Conservation (phyloP, 805 yeast species). For the Hyphopichia homilentoma region DNA sequence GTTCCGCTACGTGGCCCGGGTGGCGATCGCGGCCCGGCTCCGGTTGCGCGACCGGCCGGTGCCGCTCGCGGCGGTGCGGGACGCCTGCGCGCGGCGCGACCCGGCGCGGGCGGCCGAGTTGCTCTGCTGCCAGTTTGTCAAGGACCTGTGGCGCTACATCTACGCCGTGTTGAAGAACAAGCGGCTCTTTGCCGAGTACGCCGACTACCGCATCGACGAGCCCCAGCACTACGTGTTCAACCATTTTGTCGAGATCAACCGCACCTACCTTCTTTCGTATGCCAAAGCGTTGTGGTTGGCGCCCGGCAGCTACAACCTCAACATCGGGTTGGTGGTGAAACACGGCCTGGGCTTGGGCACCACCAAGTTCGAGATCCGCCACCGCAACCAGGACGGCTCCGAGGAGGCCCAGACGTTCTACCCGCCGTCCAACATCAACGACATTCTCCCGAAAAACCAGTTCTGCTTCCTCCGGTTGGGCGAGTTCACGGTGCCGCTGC, state of each 20-base stretch:
- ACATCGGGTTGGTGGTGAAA: constrained; percentile 50
- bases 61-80: constrained; percentile 5
- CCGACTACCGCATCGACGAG: constrained; percentile 44
- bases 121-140: constrained; percentile 28
- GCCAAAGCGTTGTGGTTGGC: constrained; percentile 42
- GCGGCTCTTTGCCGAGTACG: constrained; percentile 48
- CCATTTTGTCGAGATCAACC: constrained; percentile 45
- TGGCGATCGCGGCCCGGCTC: constrained; percentile 22
- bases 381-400: constrained; percentile 22
- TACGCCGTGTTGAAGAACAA: constrained; percentile 49
- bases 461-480: constrained; percentile 52
- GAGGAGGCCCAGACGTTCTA: constrained; percentile 38
- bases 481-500: constrained; percentile 34
- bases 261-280: constrained; percentile 48
- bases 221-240: constrained; percentile 42
- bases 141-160: constrained; percentile 55
- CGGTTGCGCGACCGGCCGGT: constrained; percentile 24
- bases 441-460: constrained; percentile 50
- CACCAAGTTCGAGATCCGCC: constrained; percentile 47
- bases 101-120: background rate
- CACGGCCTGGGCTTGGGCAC: constrained; percentile 57
- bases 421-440: constrained; percentile 56
- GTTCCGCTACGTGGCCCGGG: constrained; percentile 25
- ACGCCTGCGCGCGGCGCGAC: constrained; percentile 1
- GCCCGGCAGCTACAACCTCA: constrained; percentile 48